Percentiles rank a stretch among this genome's conserved stretches.
phyloP scores from a whole-genome alignment of 495 filamentous ascomycete species.

The Jackrogersella minutella region DNA sequence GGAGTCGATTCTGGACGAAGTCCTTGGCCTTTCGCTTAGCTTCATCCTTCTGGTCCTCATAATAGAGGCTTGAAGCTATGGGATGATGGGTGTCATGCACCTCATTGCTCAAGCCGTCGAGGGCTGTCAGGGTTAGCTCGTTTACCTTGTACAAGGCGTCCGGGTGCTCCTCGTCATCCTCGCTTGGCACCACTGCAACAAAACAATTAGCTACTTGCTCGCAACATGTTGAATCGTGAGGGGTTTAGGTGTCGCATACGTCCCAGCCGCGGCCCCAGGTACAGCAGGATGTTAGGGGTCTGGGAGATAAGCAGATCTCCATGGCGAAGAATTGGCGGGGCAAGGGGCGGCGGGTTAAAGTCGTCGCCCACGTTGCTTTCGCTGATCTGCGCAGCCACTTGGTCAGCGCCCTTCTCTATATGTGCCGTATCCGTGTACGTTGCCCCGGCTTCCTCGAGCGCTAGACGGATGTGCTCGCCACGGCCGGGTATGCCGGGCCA shows the following conservation, averaged over 20 bases:
- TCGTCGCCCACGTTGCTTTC: constrained; percentile 49
- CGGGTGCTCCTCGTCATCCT: constrained; percentile 51
- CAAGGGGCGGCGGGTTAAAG: constrained; percentile 65
- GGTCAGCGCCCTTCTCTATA: constrained; percentile 45
- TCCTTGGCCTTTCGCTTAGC: constrained; percentile 58
- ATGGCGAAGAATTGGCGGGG: constrained; percentile 67
- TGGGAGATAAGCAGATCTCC: constrained; percentile 67
- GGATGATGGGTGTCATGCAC: constrained; percentile 75
- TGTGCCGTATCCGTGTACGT: constrained; percentile 67
- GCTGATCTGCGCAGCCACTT: constrained; percentile 49
- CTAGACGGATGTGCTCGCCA: constrained; percentile 70
- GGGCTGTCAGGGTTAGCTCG: constrained; percentile 67
- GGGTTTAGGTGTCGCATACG: background rate
- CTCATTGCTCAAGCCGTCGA: constrained; percentile 71
- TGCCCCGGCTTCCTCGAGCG: constrained; percentile 66
- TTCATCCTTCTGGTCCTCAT: constrained; percentile 73
- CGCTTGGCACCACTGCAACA: constrained; percentile 47
- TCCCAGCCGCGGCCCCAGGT: constrained; percentile 63
- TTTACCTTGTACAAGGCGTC: constrained; percentile 61
- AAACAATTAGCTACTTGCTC: background rate
- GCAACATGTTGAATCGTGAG: background rate
- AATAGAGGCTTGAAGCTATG: constrained; percentile 61
- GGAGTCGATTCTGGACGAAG: constrained; percentile 64
- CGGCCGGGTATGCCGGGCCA: constrained; percentile 70
- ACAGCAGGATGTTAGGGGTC: constrained; percentile 70